Percentiles rank a stretch among this genome's conserved stretches.
These are phyloP conservation scores for Fusarium ambrosium DNA, from an alignment of 2,329 filamentous ascomycete genomes.

Conservation along the genomic window DNA sequence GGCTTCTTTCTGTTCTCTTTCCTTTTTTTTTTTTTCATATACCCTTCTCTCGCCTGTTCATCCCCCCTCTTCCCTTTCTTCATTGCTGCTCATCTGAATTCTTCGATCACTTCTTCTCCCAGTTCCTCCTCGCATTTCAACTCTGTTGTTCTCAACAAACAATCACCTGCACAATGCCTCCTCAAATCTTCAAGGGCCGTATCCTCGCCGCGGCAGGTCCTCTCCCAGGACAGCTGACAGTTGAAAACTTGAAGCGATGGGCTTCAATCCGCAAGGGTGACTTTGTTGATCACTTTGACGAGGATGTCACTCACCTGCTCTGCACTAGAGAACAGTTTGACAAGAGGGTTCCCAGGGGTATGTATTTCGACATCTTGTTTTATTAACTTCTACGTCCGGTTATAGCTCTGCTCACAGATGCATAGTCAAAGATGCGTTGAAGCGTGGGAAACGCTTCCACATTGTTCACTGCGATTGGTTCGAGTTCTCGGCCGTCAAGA, in stretches of 20 bases:
- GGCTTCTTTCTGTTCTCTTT: not conserved
- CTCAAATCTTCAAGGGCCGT: slow-evolving; percentile 64
- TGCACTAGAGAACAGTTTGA: slow-evolving; percentile 73
- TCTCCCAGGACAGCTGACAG: slow-evolving; percentile 63
- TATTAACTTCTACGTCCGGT: not conserved
- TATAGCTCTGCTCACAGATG: not conserved
- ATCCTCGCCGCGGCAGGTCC: slow-evolving; percentile 71
- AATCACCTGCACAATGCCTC: slow-evolving; percentile 44
- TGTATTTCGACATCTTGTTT: not conserved
- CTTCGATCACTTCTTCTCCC: not conserved
- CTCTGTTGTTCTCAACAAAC: not conserved
- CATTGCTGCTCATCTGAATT: no score
- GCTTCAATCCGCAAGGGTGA: slow-evolving; percentile 71
- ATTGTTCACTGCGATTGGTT: slow-evolving; percentile 68
- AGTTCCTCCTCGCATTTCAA: not conserved
- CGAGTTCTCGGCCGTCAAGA: slow-evolving; percentile 57
- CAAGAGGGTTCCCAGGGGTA: slow-evolving; percentile 55
- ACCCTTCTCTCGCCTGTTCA: not conserved
- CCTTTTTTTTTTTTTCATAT: not conserved
- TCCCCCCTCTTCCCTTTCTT: not conserved
- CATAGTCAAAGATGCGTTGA: slow-evolving; percentile 56
- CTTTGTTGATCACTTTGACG: slow-evolving; percentile 65
- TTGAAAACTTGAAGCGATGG: slow-evolving; percentile 75
- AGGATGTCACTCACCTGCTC: slow-evolving; percentile 79
- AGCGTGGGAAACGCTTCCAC: slow-evolving; percentile 51